Conservation (phyloP, 2,329 filamentous ascomycete species). For the Aspergillus amoenus region DNA sequence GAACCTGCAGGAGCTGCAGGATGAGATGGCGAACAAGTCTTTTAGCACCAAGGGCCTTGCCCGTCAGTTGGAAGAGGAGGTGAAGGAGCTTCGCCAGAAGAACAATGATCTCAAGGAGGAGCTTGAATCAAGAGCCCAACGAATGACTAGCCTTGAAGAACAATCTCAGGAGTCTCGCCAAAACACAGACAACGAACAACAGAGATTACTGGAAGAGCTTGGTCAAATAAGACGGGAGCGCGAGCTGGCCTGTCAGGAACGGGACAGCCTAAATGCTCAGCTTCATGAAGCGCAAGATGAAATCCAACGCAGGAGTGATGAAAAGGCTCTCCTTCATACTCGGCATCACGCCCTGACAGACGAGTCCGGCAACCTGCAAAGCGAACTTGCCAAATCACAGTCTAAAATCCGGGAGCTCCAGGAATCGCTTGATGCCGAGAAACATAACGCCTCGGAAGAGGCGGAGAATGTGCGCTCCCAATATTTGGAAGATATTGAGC, state of each 20-base stretch:
- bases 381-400: constrained; percentile 55
- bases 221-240: constrained; percentile 45
- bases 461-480: constrained; percentile 60
- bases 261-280: constrained; percentile 42
- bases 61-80: constrained; percentile 69
- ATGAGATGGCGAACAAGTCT: constrained; percentile 77
- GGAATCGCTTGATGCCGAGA: constrained; percentile 52
- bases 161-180: constrained; percentile 43
- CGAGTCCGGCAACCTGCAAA: constrained; percentile 67
- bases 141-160: constrained; percentile 52
- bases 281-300: constrained; percentile 61
- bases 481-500: constrained; percentile 56
- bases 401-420: constrained; percentile 49
- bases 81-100: constrained; percentile 53
- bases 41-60: constrained; percentile 72
- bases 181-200: constrained; percentile 38
- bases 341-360: constrained; percentile 66
- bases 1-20: constrained; percentile 63
- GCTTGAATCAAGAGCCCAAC: constrained; percentile 44
- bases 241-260: constrained; percentile 47
- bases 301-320: constrained; percentile 56
- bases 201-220: constrained; percentile 44
- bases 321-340: constrained; percentile 68
- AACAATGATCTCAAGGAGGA: constrained; percentile 45
- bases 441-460: constrained; percentile 58